These are phyloP conservation scores for Boletellus deceptivus DNA, from an alignment of 1,284 basidiomycete species.

Conservation along the genomic window DNA sequence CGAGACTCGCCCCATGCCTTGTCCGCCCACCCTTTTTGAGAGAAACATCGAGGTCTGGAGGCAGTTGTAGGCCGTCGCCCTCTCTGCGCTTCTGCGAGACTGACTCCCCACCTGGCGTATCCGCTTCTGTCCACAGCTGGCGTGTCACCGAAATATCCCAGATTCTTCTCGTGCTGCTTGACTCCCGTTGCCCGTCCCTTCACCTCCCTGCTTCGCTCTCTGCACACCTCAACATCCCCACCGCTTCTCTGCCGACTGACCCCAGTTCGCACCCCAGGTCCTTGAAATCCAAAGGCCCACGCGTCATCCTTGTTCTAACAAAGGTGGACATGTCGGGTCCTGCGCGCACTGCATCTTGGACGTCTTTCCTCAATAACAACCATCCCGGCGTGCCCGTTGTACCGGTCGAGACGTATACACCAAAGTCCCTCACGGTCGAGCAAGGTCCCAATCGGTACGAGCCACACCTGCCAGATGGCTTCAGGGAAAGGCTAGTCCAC, in stretches of 20 bases:
- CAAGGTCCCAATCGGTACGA: conserved; percentile 55
- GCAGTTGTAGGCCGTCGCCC: conserved; percentile 64
- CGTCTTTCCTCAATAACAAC: conserved; percentile 52
- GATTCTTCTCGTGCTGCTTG: conserved; percentile 81
- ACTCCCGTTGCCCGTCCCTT: conserved; percentile 79
- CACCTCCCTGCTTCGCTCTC: conserved; percentile 63
- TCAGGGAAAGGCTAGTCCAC: conserved; percentile 60
- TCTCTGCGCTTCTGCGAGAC: conserved; percentile 3
- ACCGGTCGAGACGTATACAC: conserved; percentile 70
- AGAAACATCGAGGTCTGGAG: conserved; percentile 91
- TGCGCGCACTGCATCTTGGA: conserved; percentile 63
- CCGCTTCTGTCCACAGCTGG: conserved; percentile 55
- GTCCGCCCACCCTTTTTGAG: conserved; percentile 79
- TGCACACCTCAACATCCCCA: conserved; percentile 39
- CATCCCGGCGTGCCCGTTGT: conserved; percentile 64
- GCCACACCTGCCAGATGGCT: conserved; percentile 63
- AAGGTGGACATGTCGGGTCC: conserved; percentile 78
- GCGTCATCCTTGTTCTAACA: conserved; percentile 75
- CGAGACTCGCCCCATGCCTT: conserved; percentile 43
- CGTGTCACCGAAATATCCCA: conserved; percentile 84
- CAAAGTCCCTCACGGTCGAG: conserved; percentile 34
- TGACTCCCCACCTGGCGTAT: background rate
- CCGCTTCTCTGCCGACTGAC: conserved; percentile 2
- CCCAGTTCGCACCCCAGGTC: conserved; percentile 12
- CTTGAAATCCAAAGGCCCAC: conserved; percentile 40